phyloP scores from a whole-genome alignment of 2,329 filamentous ascomycete genomes.

The Paracoccidioides brasiliensis region DNA sequence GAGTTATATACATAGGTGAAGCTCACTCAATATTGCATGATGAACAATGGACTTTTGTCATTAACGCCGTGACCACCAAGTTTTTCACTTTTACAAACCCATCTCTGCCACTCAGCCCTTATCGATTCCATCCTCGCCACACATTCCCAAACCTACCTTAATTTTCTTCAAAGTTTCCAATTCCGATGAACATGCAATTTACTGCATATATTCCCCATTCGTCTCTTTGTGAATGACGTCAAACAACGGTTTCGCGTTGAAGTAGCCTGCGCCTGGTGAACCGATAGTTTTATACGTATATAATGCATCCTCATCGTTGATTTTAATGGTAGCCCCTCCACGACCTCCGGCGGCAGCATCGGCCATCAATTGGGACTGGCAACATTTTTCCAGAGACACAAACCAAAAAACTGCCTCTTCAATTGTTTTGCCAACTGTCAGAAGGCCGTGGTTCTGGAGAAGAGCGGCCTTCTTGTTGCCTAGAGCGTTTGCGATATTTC shows the following conservation, averaged over 20 bases:
- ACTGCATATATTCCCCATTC: constrained; percentile 42
- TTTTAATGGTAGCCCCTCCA: constrained; percentile 52
- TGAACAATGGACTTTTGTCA: too few species aligned
- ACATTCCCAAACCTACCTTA: neutral
- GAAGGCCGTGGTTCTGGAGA: constrained; percentile 41
- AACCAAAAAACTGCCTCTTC: constrained; percentile 44
- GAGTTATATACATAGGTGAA: too few species aligned
- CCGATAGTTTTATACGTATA: constrained; percentile 57
- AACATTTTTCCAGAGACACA: constrained; percentile 40
- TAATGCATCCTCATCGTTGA: constrained; percentile 52
- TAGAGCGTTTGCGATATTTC: constrained; percentile 37
- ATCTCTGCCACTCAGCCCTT: too few species aligned
- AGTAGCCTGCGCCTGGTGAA: constrained; percentile 50
- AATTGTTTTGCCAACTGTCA: constrained; percentile 38
- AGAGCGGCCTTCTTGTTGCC: constrained; percentile 40
- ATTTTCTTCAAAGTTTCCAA: neutral
- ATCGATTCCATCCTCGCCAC: neutral
- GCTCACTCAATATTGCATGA: too few species aligned
- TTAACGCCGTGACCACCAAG: too few species aligned
- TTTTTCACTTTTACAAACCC: too few species aligned
- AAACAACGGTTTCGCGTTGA: constrained; percentile 58
- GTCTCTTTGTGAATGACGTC: constrained; percentile 54
- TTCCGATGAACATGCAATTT: constrained; percentile 4
- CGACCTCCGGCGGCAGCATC: constrained; percentile 43
- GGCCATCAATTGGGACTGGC: constrained; percentile 40